Evolutionary conservation across 2,329 filamentous ascomycete species (phyloP).

Genomic region (Diaporthe aspalathi): DNA sequence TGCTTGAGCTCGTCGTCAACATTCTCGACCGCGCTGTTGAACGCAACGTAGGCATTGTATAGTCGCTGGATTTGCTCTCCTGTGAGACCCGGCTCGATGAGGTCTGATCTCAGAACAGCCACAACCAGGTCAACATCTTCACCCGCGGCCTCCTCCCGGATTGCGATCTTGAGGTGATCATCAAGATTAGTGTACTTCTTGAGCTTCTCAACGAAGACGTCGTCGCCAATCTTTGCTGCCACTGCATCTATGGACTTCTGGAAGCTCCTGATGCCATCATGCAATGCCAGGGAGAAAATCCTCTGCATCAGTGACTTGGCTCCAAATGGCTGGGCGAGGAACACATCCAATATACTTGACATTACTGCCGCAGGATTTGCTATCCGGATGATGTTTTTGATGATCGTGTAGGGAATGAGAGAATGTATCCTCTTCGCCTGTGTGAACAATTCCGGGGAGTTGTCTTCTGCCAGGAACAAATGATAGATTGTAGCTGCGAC

Average conservation of each 20-base stretch:
- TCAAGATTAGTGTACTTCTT: conserved; percentile 81
- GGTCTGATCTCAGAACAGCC: conserved; percentile 82
- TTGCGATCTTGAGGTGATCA: conserved; percentile 77
- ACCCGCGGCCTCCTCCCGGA: conserved; percentile 77
- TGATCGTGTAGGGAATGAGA: conserved; percentile 87
- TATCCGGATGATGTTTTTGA: conserved; percentile 97
- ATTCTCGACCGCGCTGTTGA: conserved; percentile 94
- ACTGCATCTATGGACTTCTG: conserved; percentile 89
- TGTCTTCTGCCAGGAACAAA: conserved; percentile 96
- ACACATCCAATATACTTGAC: conserved; percentile 94
- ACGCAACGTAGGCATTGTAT: conserved; percentile 95
- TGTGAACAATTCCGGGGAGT: conserved; percentile 94
- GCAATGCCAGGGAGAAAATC: conserved; percentile 91
- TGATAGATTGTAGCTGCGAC: conserved; percentile 97
- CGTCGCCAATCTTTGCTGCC: conserved; percentile 81
- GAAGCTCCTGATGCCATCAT: conserved; percentile 88
- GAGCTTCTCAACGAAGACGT: conserved; percentile 82
- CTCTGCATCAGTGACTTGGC: conserved; percentile 90
- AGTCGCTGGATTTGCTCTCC: conserved; percentile 83
- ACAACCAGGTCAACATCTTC: conserved; percentile 89
- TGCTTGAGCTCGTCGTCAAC: conserved; percentile 88
- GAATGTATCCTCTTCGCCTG: conserved; percentile 96
- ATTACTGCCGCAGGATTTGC: conserved; percentile 97
- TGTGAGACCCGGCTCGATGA: conserved; percentile 77
- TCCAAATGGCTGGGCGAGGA: conserved; percentile 94